Conservation (phyloP, 305 asterid species). For the Fraxinus latifolia region DNA sequence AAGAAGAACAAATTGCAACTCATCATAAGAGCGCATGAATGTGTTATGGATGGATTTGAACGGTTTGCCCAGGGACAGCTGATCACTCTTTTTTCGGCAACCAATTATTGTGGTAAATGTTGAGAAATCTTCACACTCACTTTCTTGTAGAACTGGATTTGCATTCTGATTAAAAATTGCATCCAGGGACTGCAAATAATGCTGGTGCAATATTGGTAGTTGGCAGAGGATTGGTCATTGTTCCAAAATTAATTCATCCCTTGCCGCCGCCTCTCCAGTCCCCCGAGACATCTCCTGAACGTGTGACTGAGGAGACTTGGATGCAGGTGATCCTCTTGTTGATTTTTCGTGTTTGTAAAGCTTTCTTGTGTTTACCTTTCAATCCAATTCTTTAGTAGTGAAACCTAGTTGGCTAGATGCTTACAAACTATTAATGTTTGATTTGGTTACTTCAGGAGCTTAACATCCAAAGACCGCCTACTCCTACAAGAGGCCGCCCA, state of each 20-base stretch:
- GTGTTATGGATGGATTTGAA: slow-evolving; percentile 46
- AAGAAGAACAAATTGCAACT: slow-evolving; percentile 53
- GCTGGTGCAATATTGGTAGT: slow-evolving; percentile 98
- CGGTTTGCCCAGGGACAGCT: slow-evolving; percentile 97
- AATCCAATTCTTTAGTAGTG: neutral
- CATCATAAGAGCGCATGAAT: slow-evolving; percentile 19
- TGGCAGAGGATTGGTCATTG: slow-evolving; percentile 87
- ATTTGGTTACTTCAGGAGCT: slow-evolving; percentile 61
- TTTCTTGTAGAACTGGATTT: slow-evolving; percentile 9
- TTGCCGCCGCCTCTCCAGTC: slow-evolving; percentile 92
- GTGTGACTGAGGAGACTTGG: slow-evolving; percentile 75
- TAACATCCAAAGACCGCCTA: slow-evolving; percentile 96
- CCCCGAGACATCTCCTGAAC: slow-evolving; percentile 95
- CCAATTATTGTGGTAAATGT: slow-evolving; percentile 91
- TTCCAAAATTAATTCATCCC: slow-evolving; percentile 93
- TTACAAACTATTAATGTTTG: neutral
- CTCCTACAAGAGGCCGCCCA: slow-evolving; percentile 97
- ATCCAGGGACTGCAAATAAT: slow-evolving; percentile 87
- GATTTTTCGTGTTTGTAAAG: neutral
- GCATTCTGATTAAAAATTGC: slow-evolving; percentile 22
- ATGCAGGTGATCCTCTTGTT: slow-evolving; percentile 65
- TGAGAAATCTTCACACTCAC: neutral
- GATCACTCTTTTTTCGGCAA: slow-evolving; percentile 98
- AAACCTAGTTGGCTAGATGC: neutral
- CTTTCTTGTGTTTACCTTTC: neutral